Percentiles rank a stretch among this genome's conserved stretches.
Conservation (phyloP, 257 asterid genomes). For the Osmanthus fragrans region DNA sequence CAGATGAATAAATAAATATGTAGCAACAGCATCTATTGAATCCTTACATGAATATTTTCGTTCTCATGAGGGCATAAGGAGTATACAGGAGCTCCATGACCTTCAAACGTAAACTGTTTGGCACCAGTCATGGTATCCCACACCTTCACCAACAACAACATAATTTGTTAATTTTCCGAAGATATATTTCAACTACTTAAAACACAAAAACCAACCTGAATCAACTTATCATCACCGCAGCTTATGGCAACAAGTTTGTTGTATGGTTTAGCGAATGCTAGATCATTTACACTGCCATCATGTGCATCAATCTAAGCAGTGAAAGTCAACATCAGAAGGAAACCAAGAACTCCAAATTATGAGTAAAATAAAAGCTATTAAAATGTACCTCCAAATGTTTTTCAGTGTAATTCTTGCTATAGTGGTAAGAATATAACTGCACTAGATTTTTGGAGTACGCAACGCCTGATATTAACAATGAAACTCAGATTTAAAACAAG, state of each 20-base stretch:
- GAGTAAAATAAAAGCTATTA: not conserved
- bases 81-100: slow-evolving; percentile 69
- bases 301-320: slow-evolving; percentile 66
- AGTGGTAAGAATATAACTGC: slow-evolving; percentile 42
- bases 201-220: slow-evolving; percentile 42
- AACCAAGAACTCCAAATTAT: not conserved
- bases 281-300: slow-evolving; percentile 66
- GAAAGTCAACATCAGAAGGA: slow-evolving; percentile 14
- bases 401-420: slow-evolving; percentile 30
- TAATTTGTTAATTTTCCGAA: slow-evolving; percentile 16
- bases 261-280: slow-evolving; percentile 56
- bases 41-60: slow-evolving; percentile 48
- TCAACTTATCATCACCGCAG: slow-evolving; percentile 79
- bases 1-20: not conserved
- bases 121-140: slow-evolving; percentile 67
- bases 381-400: slow-evolving; percentile 57
- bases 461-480: slow-evolving; percentile 45
- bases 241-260: slow-evolving; percentile 52
- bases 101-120: slow-evolving; percentile 57
- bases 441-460: slow-evolving; percentile 53
- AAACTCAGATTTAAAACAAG: not conserved
- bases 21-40: not conserved
- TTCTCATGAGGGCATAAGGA: slow-evolving; percentile 63
- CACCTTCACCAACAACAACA: slow-evolving; percentile 40
- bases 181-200: not conserved